Conservation (phyloP, 116 monocot species). For the Zostera marina region DNA sequence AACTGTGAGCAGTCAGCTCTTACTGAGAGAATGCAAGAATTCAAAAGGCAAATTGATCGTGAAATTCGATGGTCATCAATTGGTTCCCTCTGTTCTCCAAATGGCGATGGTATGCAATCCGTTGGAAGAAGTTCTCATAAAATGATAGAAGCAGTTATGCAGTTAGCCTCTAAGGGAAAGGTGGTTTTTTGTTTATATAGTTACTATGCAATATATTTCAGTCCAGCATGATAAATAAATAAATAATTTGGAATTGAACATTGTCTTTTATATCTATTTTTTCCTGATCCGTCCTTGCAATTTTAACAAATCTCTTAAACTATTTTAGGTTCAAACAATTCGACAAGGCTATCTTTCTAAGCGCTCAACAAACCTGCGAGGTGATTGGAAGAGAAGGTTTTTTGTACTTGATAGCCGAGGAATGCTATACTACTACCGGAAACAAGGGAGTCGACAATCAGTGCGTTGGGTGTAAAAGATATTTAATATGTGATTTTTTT, state of each 20-base stretch:
- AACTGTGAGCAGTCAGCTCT: slow-evolving; percentile 79
- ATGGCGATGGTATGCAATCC: slow-evolving; percentile 92
- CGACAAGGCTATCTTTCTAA: slow-evolving; percentile 98
- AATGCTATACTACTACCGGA: slow-evolving; percentile 98
- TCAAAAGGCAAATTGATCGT: slow-evolving; percentile 85
- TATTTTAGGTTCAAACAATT: slow-evolving; percentile 83
- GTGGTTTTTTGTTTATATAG: slow-evolving; percentile 17
- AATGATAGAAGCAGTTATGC: slow-evolving; percentile 98
- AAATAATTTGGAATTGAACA: not conserved
- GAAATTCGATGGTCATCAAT: slow-evolving; percentile 62
- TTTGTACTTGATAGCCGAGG: slow-evolving; percentile 99
- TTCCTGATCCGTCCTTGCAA: not conserved
- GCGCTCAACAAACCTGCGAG: slow-evolving; percentile 93
- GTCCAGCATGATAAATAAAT: not conserved
- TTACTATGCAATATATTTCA: not conserved
- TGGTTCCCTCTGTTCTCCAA: slow-evolving; percentile 50
- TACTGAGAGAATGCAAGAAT: slow-evolving; percentile 92
- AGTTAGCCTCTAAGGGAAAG: slow-evolving; percentile 81
- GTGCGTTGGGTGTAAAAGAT: slow-evolving; percentile 27
- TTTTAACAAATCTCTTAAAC: not conserved
- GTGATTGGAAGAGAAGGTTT: slow-evolving; percentile 98
- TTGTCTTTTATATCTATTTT: not conserved
- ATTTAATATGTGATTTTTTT: not conserved
- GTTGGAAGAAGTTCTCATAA: slow-evolving; percentile 99
- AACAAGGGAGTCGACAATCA: slow-evolving; percentile 70